Conservation (phyloP, 345 rosid species). For the Brassica incana region DNA sequence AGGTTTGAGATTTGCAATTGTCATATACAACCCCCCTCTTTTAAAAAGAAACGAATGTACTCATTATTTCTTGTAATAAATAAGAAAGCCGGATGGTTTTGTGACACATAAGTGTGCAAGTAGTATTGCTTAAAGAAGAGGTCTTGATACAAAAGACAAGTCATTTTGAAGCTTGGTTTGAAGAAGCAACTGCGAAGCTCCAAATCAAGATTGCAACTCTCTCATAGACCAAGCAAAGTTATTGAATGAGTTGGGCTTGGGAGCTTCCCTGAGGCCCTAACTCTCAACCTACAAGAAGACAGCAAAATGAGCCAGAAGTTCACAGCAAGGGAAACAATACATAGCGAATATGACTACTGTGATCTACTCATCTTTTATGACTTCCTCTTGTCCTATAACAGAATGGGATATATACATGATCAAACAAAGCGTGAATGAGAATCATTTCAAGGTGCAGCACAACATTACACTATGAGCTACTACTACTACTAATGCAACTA, state of each 20-base stretch:
- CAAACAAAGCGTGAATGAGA: neutral
- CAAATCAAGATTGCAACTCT: neutral
- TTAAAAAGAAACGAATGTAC: constrained; percentile 17
- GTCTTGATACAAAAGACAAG: neutral
- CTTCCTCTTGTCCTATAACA: neutral
- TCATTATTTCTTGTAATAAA: constrained; percentile 7
- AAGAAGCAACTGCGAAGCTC: constrained; percentile 7
- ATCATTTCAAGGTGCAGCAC: neutral
- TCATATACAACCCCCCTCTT: neutral
- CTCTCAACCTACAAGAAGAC: constrained; percentile 32
- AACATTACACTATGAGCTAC: neutral
- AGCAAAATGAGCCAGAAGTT: neutral
- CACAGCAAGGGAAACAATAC: neutral
- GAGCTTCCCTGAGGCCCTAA: constrained; percentile 10
- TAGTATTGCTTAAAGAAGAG: neutral
- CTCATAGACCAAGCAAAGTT: neutral
- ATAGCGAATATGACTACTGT: neutral
- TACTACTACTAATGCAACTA: neutral
- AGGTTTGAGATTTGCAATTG: constrained; percentile 28
- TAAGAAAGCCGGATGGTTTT: constrained; percentile 3
- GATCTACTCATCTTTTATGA: neutral
- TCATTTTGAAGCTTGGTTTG: neutral
- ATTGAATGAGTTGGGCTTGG: constrained; percentile 9
- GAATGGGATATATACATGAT: neutral
- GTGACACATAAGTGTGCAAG: constrained; percentile 10